Percentiles rank a stretch among this genome's conserved stretches.
phyloP scores from a whole-genome alignment of 257 asterid genomes.

The Agastache rugosa region DNA sequence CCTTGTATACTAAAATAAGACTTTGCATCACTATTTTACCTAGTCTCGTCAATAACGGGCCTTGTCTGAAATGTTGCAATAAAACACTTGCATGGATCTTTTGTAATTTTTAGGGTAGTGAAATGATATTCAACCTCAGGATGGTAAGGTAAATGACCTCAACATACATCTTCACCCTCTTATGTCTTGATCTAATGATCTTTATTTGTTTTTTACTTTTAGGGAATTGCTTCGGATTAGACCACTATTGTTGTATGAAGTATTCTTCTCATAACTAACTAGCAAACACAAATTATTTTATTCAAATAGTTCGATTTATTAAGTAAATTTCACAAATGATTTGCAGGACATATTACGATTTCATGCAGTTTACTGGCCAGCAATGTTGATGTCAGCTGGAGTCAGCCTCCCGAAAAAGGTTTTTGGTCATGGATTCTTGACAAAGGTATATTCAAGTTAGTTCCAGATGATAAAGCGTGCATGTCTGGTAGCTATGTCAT shows the following conservation, averaged over 20 bases:
- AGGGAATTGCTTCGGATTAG: conserved; percentile 11
- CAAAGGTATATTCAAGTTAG: conserved; percentile 70
- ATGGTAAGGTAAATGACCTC: conserved; percentile 30
- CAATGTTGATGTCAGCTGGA: conserved; percentile 98
- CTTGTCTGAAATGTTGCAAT: not conserved
- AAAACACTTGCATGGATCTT: not conserved
- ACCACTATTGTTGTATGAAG: not conserved
- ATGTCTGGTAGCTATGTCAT: conserved; percentile 4
- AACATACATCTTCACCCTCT: conserved; percentile 21
- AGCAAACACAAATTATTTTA: not conserved
- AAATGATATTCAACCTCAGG: conserved; percentile 23
- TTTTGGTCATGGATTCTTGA: conserved; percentile 97
- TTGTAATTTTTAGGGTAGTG: conserved; percentile 18
- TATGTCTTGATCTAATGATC: conserved; percentile 4
- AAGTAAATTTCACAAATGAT: conserved; percentile 31
- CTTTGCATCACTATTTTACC: conserved; percentile 19
- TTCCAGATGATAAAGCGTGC: not conserved
- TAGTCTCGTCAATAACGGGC: not conserved
- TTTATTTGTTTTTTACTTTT: not conserved
- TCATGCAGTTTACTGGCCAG: conserved; percentile 99
- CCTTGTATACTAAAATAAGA: conserved; percentile 4
- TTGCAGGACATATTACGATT: conserved; percentile 96
- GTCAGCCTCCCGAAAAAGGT: conserved; percentile 83
- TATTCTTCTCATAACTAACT: conserved; percentile 16
- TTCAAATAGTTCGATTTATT: conserved; percentile 14